Evolutionary conservation across 2,329 filamentous ascomycete genomes (phyloP).

Genomic region (Myriosclerotinia duriaeana): DNA sequence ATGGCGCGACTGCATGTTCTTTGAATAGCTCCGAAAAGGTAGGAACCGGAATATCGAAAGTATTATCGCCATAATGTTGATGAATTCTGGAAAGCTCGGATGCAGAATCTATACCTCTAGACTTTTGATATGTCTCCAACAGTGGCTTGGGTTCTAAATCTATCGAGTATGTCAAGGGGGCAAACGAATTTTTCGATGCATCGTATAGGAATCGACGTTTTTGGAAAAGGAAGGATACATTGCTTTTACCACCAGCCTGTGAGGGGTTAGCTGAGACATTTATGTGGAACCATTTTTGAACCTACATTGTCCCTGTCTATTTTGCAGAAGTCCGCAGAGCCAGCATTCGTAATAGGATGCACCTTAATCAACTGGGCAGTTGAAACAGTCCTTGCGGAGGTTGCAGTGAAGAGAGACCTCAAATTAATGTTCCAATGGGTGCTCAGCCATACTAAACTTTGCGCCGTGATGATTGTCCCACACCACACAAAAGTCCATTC

Average conservation of each 20-base stretch:
- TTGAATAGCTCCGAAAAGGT: constrained; percentile 95
- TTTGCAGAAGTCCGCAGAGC: constrained; percentile 81
- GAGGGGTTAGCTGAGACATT: constrained; percentile 30
- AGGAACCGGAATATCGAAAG: constrained; percentile 96
- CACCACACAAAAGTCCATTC: constrained; percentile 99
- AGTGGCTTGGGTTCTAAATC: constrained; percentile 81
- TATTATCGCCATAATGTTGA: constrained; percentile 93
- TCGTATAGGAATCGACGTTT: constrained; percentile 94
- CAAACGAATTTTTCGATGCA: constrained; percentile 69
- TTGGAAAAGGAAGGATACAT: constrained; percentile 90
- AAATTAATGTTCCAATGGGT: constrained; percentile 97
- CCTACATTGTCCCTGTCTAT: constrained; percentile 71
- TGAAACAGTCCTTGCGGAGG: constrained; percentile 64
- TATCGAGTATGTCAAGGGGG: constrained; percentile 78
- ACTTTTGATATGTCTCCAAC: constrained; percentile 76
- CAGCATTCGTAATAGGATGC: constrained; percentile 84
- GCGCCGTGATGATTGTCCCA: constrained; percentile 80
- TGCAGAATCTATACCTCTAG: constrained; percentile 69
- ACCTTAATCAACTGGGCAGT: constrained; percentile 89
- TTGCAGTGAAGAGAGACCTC: constrained; percentile 77
- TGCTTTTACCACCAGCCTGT: constrained; percentile 69
- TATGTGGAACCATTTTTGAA: constrained; percentile 12
- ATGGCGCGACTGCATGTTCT: constrained; percentile 96
- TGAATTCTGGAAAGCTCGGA: constrained; percentile 77
- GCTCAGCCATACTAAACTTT: constrained; percentile 88